These are phyloP conservation scores for Daldinia caldariorum DNA, from an alignment of 495 filamentous ascomycete species.

Conservation along the genomic window DNA sequence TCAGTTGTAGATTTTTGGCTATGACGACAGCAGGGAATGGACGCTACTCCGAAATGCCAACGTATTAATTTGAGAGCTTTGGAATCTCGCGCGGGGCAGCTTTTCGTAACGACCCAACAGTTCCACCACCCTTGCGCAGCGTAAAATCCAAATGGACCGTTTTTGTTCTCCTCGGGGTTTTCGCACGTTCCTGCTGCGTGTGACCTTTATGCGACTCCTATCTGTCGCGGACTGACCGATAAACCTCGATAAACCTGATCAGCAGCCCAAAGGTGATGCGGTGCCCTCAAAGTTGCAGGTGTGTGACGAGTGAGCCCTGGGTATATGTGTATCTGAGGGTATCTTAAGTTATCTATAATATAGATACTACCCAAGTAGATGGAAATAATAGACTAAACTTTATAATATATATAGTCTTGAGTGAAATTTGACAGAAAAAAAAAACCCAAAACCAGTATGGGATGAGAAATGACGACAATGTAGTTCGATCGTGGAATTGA, in stretches of 20 bases:
- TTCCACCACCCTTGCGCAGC: slow-evolving; percentile 14
- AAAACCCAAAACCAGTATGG: neutral
- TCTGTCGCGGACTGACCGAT: slow-evolving; percentile 28
- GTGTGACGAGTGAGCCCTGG: slow-evolving; percentile 2
- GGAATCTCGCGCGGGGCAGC: slow-evolving; percentile 21
- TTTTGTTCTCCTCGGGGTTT: slow-evolving; percentile 18
- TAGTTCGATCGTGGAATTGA: slow-evolving; percentile 26
- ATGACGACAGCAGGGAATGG: slow-evolving; percentile 35
- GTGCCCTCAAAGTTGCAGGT: neutral
- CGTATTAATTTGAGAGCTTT: slow-evolving; percentile 25
- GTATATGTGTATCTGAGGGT: slow-evolving; percentile 6
- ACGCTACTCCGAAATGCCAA: slow-evolving; percentile 20
- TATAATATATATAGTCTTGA: neutral
- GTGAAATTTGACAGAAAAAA: neutral
- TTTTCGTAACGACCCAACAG: slow-evolving; percentile 31
- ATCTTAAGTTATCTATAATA: slow-evolving; percentile 9
- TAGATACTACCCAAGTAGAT: neutral
- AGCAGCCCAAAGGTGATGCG: slow-evolving; percentile 17
- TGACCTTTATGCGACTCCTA: slow-evolving; percentile 34
- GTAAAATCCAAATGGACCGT: slow-evolving; percentile 1
- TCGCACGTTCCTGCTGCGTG: slow-evolving; percentile 24
- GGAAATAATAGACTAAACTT: neutral
- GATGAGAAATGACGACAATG: slow-evolving; percentile 14
- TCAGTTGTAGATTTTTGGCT: slow-evolving; percentile 18
- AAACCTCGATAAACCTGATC: slow-evolving; percentile 29